Base-by-base conservation (phyloP, 1,284 basidiomycete species). In the Rhodotorula sp. region DNA sequence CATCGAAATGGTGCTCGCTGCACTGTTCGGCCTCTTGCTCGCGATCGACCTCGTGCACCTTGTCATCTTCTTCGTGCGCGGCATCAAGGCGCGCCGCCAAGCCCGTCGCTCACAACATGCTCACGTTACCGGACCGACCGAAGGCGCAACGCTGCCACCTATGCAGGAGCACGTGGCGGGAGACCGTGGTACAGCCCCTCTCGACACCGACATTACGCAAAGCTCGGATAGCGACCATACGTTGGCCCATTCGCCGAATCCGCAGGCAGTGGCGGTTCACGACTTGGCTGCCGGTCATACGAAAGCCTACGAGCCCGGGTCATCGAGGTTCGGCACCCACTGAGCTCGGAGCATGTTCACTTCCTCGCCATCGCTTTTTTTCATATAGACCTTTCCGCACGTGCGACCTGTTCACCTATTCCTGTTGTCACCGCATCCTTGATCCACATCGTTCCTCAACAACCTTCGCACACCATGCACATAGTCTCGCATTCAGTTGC, bases 1-100 rank as follows among this genome's bases (percentile, higher is more conserved):
- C 55, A 74, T 81, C 30, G 74, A 75, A 45, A 64, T 75, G 29
- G 70, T 80, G 53, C 76, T 78, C 54, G 75, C 78, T 42, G 55
- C 79, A 42, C 66, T 78, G 57, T 71, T 78, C 60, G 76, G 78
- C 68, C 42, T 77, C 33, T 73, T 76, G 48, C 68, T 78, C 53
- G 37, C 78, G 73, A 63, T 78, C 77, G 71, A 78, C 64, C 49
- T 77, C 22, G 68, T 75, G 24, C 46, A 67, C 26, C 62, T 72
- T 45, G 14, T 67, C 63, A 29, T 70, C 42, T 66, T 66, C 60
- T 30, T 66, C 56, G 53, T 66, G 15, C 72, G 69, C 18, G 62
- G 64, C 6, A 60, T 69, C 46, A 63, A 71, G 29, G 58, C 58
- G 12, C 64, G 66, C 12, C 42, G 54, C 6, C 62, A n/a, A 2